phyloP scores from a whole-genome alignment of 2,329 filamentous ascomycete species.

The Penicillium aurantiogriseum region DNA sequence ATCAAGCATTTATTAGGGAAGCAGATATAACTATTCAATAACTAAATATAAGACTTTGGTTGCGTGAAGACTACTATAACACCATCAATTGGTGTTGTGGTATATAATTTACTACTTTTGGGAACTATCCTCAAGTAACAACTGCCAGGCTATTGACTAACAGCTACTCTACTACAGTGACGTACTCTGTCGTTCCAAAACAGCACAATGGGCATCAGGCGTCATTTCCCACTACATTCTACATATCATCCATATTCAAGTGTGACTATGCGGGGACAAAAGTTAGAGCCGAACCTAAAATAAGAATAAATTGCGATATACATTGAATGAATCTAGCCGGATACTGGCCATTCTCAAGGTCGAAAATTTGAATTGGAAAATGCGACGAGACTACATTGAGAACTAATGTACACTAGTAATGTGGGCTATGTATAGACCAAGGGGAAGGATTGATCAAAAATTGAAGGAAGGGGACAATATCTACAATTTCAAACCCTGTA shows the following conservation, averaged over 20 bases:
- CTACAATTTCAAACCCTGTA: not conserved
- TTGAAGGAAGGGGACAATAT: not conserved
- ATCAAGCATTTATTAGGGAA: not conserved
- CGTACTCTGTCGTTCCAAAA: not conserved
- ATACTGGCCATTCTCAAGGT: not conserved
- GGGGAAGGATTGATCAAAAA: not conserved
- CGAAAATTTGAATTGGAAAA: not conserved
- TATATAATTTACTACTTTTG: not conserved
- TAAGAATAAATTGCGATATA: not conserved
- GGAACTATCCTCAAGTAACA: not conserved
- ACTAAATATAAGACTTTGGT: too few relatives aligned
- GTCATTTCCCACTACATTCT: not conserved
- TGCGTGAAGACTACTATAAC: not conserved
- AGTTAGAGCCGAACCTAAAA: too few relatives aligned
- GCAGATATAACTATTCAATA: not conserved
- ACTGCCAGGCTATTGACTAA: not conserved
- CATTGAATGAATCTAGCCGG: not conserved
- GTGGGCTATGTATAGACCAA: not conserved
- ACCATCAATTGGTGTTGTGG: not conserved
- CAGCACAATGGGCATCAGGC: not conserved
- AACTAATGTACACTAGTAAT: not conserved
- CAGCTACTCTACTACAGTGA: not conserved
- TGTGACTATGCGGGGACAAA: too few relatives aligned
- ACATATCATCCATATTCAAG: not conserved
- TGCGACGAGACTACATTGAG: not conserved